Evolutionary conservation across 768 basidiomycete species (phyloP).

Genomic region (Russula sp.): DNA sequence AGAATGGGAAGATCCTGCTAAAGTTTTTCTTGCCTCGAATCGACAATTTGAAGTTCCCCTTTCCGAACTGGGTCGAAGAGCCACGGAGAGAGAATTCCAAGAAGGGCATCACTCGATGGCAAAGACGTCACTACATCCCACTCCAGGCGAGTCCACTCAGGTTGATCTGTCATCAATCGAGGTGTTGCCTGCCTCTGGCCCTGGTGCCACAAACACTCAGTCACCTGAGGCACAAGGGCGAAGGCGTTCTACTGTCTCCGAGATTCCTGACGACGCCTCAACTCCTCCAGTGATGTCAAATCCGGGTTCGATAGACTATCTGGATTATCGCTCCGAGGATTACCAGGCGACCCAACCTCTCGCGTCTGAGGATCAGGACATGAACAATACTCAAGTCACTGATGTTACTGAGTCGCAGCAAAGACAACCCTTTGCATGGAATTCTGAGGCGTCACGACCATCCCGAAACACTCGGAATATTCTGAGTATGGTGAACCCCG

Average conservation of each 20-base stretch:
- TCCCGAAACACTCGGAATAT: constrained; percentile 36
- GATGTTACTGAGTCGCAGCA: neutral
- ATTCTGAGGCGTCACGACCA: constrained; percentile 19
- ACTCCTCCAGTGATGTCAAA: constrained; percentile 24
- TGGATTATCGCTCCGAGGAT: constrained; percentile 12
- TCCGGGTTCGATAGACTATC: constrained; percentile 9
- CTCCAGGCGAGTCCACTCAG: constrained; percentile 9
- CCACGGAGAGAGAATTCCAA: constrained; percentile 27
- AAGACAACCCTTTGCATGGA: neutral
- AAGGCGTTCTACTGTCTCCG: neutral
- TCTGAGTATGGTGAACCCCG: constrained; percentile 38
- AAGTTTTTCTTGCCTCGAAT: constrained; percentile 28
- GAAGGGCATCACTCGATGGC: constrained; percentile 16
- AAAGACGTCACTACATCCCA: constrained; percentile 1
- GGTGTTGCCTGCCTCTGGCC: neutral
- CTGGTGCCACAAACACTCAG: neutral
- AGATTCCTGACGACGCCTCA: constrained; percentile 20
- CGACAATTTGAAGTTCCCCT: constrained; percentile 49
- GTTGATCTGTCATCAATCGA: neutral
- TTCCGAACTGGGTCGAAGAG: constrained; percentile 48
- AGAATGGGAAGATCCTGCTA: constrained; percentile 26
- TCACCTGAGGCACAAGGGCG: constrained; percentile 3
- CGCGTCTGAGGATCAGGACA: constrained; percentile 13
- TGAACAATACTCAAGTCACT: constrained; percentile 12
- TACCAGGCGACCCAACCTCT: constrained; percentile 28